These are phyloP conservation scores for Phytophthora nicotianae DNA, from an alignment of 352 stramenopile genomes.

Conservation along the genomic window DNA sequence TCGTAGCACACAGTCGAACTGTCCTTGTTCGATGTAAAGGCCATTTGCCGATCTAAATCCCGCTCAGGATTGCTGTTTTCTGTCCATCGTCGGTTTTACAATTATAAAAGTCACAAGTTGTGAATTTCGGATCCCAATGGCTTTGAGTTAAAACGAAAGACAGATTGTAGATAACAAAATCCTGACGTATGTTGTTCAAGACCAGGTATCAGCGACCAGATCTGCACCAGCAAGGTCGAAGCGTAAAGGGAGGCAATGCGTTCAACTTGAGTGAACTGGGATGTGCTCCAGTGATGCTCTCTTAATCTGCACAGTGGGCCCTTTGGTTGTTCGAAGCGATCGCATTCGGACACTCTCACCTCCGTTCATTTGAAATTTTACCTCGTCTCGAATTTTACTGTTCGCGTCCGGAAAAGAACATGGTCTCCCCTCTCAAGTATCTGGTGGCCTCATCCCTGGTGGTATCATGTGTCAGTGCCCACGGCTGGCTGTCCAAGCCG, in stretches of 20 bases:
- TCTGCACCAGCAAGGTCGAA: neutral
- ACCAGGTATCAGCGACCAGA: neutral
- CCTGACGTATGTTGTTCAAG: neutral
- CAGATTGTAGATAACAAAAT: neutral
- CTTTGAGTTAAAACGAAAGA: neutral
- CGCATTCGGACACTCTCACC: neutral
- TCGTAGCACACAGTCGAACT: neutral
- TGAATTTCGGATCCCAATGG: neutral
- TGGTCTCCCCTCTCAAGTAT: neutral
- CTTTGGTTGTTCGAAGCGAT: neutral
- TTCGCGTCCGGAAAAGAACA: neutral
- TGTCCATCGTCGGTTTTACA: neutral
- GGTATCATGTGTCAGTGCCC: conserved; percentile 14
- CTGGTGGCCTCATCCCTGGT: conserved; percentile 19
- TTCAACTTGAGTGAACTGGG: neutral
- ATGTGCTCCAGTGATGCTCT: neutral
- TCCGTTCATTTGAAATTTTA: neutral
- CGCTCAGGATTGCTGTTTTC: too few species aligned
- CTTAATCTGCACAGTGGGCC: neutral
- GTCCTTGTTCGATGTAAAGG: neutral
- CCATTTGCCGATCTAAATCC: neutral
- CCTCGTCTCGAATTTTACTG: neutral
- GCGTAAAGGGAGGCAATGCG: neutral
- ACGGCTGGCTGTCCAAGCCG: conserved; percentile 36
- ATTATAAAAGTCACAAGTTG: neutral